Evolutionary conservation across 306 rosid genomes (phyloP).

Genomic region (Fragaria vesca): DNA sequence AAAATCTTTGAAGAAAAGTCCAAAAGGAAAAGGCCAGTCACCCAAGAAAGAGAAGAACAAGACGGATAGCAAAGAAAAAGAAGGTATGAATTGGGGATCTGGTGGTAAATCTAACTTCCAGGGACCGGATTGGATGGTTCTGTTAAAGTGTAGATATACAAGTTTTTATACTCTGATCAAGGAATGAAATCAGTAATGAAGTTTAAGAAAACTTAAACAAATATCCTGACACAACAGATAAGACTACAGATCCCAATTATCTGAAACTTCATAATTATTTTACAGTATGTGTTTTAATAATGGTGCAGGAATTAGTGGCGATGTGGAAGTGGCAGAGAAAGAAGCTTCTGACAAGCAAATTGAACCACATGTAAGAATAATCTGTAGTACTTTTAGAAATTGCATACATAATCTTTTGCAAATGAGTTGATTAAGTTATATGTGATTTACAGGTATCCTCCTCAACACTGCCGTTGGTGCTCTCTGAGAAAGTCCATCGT

Average conservation of each 20-base stretch:
- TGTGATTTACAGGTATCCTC: constrained; percentile 67
- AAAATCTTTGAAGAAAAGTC: constrained; percentile 40
- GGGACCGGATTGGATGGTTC: not conserved
- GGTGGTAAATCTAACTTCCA: not conserved
- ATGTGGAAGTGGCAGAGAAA: constrained; percentile 52
- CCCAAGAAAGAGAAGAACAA: constrained; percentile 43
- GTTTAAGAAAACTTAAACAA: not conserved
- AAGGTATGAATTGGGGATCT: constrained; percentile 37
- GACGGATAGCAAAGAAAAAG: constrained; percentile 33
- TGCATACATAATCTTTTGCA: constrained; percentile 21
- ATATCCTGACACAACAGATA: constrained; percentile 5
- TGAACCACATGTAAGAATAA: constrained; percentile 57
- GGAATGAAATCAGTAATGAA: not conserved
- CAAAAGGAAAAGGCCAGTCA: constrained; percentile 29
- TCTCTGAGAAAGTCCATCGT: constrained; percentile 83
- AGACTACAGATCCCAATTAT: not conserved
- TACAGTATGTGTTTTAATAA: constrained; percentile 25
- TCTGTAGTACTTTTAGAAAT: constrained; percentile 10
- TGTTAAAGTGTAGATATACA: not conserved
- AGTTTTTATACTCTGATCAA: not conserved
- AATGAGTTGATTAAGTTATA: constrained; percentile 27
- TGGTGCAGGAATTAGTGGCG: constrained; percentile 43
- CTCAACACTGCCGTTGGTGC: constrained; percentile 75
- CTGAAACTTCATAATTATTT: constrained; percentile 3
- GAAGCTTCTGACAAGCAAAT: constrained; percentile 53